These are phyloP conservation scores for Neonectria faginata DNA, from an alignment of 2,329 filamentous ascomycete species.

Conservation along the genomic window DNA sequence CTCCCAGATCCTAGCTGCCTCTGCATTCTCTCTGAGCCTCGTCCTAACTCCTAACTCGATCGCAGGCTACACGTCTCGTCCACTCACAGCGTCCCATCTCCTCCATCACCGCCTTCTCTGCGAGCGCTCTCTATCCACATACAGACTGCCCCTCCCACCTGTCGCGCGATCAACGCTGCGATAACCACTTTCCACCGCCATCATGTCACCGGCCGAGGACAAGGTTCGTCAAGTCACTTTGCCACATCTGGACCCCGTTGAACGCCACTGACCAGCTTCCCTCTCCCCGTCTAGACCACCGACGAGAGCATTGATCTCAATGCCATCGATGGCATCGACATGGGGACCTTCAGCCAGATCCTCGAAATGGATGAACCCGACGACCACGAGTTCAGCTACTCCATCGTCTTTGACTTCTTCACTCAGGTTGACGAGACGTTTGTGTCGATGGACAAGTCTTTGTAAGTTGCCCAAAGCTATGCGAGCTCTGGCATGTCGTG, in stretches of 20 bases:
- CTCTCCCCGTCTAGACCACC: slow-evolving; percentile 50
- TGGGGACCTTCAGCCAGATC: slow-evolving; percentile 89
- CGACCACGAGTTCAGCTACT: slow-evolving; percentile 86
- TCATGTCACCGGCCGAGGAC: slow-evolving; percentile 50
- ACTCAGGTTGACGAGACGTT: slow-evolving; percentile 91
- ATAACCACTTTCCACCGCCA: slow-evolving; percentile 29
- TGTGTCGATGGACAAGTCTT: slow-evolving; percentile 79
- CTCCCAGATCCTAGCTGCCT: slow-evolving; percentile 5
- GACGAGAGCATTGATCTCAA: slow-evolving; percentile 64
- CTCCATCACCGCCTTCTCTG: slow-evolving; percentile 14
- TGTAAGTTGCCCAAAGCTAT: slow-evolving; percentile 71
- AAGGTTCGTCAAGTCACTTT: slow-evolving; percentile 45
- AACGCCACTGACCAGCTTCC: slow-evolving; percentile 29
- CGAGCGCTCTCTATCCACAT: slow-evolving; percentile 16
- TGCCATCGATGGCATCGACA: slow-evolving; percentile 82
- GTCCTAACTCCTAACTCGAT: slow-evolving; percentile 19
- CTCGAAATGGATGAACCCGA: slow-evolving; percentile 97
- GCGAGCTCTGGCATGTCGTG: background rate
- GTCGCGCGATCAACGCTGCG: slow-evolving; percentile 28
- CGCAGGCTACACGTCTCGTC: slow-evolving; percentile 19
- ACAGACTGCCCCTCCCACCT: slow-evolving; percentile 21
- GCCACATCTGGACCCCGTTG: slow-evolving; percentile 3
- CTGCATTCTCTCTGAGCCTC: slow-evolving; percentile 6
- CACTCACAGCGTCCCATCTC: slow-evolving; percentile 10
- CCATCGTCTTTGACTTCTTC: slow-evolving; percentile 93